Evolutionary conservation across 805 yeast genomes (phyloP).

Genomic region (Kuraishia floccosa): DNA sequence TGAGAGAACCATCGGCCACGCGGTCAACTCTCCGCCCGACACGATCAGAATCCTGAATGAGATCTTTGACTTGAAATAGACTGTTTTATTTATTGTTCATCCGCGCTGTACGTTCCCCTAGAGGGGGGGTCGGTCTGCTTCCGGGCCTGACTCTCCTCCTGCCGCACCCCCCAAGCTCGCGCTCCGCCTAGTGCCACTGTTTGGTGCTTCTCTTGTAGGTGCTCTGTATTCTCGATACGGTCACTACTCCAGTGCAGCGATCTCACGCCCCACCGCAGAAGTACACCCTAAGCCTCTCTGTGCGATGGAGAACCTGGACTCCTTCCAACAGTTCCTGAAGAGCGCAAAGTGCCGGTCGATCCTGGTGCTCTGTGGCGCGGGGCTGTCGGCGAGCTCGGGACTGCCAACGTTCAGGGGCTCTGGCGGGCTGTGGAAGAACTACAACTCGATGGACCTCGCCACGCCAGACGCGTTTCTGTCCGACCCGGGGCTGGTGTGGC

Average conservation of each 20-base stretch:
- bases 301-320: no score
- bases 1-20: conserved; percentile 89
- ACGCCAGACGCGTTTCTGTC: conserved; percentile 83
- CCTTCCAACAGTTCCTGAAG: conserved; percentile 32
- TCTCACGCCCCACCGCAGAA: no score
- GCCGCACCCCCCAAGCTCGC: no score
- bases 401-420: conserved; percentile 63
- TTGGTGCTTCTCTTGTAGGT: no score
- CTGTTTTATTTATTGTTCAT: background rate
- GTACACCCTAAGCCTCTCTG: no score
- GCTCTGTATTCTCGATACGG: no score
- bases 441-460: conserved; percentile 73
- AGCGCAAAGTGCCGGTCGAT: conserved; percentile 30
- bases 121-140: no score
- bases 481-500: conserved; percentile 88
- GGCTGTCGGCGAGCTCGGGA: conserved; percentile 70
- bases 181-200: no score
- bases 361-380: conserved; percentile 72
- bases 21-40: conserved; percentile 83
- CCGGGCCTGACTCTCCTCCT: no score
- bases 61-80: conserved; percentile 42
- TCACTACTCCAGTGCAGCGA: no score
- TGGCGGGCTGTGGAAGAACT: conserved; percentile 69
- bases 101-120: no score
- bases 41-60: conserved; percentile 81